Evolutionary conservation across 257 asterid genomes (phyloP).

Genomic region (Nicotiana tomentosiformis): DNA sequence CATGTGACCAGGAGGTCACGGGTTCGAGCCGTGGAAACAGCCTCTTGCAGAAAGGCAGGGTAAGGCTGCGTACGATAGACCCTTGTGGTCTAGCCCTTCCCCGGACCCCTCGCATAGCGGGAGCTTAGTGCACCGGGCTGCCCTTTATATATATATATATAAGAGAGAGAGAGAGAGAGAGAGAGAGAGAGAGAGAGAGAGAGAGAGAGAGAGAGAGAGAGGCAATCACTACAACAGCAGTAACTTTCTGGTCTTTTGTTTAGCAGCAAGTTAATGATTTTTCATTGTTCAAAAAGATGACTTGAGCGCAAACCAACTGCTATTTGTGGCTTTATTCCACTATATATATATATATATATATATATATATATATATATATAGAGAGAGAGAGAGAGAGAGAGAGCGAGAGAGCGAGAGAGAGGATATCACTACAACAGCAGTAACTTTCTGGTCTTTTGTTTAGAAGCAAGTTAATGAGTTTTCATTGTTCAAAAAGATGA

Average conservation of each 20-base stretch:
- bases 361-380: too few species aligned
- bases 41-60: too few species aligned
- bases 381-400: not conserved
- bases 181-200: not conserved
- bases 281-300: not conserved
- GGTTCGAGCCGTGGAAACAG: too few species aligned
- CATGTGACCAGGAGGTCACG: too few species aligned
- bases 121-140: too few species aligned
- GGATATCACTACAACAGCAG: not conserved
- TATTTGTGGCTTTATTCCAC: too few species aligned
- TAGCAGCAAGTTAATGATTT: not conserved
- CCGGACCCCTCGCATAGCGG: too few species aligned
- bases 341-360: too few species aligned
- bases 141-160: too few species aligned
- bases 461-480: not conserved
- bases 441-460: not conserved
- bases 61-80: too few species aligned
- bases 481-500: not conserved
- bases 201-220: not conserved
- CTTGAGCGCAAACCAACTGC: not conserved
- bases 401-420: not conserved
- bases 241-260: not conserved
- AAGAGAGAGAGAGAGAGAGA: too few species aligned
- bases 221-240: not conserved
- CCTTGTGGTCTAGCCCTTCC: too few species aligned